Conservation (phyloP, 208 protist species). For the Wallacemonas sp. region DNA sequence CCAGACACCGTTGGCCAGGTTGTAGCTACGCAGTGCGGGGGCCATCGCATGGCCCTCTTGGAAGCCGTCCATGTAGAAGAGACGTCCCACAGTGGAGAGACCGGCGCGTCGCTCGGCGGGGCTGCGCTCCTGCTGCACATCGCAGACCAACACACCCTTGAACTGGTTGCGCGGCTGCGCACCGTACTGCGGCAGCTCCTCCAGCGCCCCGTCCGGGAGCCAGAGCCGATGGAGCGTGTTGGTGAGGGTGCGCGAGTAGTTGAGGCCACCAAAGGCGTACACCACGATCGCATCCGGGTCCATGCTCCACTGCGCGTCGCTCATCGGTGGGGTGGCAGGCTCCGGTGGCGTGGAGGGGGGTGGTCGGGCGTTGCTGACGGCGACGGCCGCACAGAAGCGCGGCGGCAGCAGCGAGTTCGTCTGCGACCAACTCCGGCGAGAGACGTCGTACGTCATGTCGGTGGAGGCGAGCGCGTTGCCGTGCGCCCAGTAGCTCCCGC, state of each 20-base stretch:
- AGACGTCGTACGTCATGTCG: slow-evolving; percentile 47
- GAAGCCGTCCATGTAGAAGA: slow-evolving; percentile 66
- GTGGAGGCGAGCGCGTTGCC: slow-evolving; percentile 41
- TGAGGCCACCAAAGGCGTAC: slow-evolving; percentile 54
- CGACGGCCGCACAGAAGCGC: slow-evolving; percentile 46
- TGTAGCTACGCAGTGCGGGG: slow-evolving; percentile 44
- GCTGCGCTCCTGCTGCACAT: slow-evolving; percentile 39
- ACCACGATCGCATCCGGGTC: slow-evolving; percentile 22
- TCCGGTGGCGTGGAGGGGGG: neutral
- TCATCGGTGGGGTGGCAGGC: neutral
- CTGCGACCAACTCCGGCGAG: slow-evolving; percentile 35
- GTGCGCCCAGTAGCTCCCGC: slow-evolving; percentile 64
- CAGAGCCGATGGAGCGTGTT: slow-evolving; percentile 45
- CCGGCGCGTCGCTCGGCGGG: slow-evolving; percentile 25
- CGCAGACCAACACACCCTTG: slow-evolving; percentile 47
- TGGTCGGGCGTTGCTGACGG: slow-evolving; percentile 33
- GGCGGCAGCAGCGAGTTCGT: slow-evolving; percentile 36
- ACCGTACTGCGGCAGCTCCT: slow-evolving; percentile 53
- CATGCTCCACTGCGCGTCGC: neutral
- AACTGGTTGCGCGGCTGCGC: slow-evolving; percentile 48
- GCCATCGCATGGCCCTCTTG: slow-evolving; percentile 46
- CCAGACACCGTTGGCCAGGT: slow-evolving; percentile 44
- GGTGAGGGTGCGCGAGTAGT: slow-evolving; percentile 37
- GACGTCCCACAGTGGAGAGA: slow-evolving; percentile 20
- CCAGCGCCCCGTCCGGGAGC: slow-evolving; percentile 35